Base-by-base conservation (phyloP, 148 eudicot genomes). In the Dianthus caryophyllus region DNA sequence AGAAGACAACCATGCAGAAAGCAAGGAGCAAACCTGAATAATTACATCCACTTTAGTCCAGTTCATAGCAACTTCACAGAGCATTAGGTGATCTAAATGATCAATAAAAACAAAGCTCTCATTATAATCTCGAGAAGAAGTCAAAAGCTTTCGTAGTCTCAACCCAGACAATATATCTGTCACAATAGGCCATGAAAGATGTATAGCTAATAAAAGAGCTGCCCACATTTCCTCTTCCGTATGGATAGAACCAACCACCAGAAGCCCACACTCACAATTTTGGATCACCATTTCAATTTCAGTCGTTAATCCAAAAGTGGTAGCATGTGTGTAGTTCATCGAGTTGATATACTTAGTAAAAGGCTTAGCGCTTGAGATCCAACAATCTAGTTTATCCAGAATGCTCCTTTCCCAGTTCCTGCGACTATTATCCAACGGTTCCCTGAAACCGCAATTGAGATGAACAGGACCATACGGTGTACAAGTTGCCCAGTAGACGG, bases 391-490 rank as follows among this genome's bases (percentile, higher is more conserved):
- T 78, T 89, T 85, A 68, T 81, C 79, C 64, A 90, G 77, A 81
- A 96, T 85, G 74, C 82, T 82, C 62, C 57, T 72, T 25, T 43
- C 71, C 97, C 96, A 94, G 30, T 31, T 58, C 47, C 41, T 67
- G 64, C 81, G 72, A 74, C 78, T 80, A 74, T 77, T 86, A 33
- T 81, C 96, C 66, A 94, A 68, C 26, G 99, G 99, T 74, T 94
- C 99, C 75, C 99, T 83, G 73, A 84, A 90, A 65, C 86, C 81
- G 70, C 96, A 94, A 75, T 94, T 94, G 77, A 94, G 77, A 75
- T 94, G 99, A 78, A 88, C 90, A 54, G 99, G 97, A 49, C 99
- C 99, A 69, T 30, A 48, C 10, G 99, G 97, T 62, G 91, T 69
- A 70, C 79, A 76, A 57, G 87, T 88, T 64, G 99, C 86, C 80